Conservation (phyloP, 176 grass and related monocot species). For the Aegilops sharonensis region DNA sequence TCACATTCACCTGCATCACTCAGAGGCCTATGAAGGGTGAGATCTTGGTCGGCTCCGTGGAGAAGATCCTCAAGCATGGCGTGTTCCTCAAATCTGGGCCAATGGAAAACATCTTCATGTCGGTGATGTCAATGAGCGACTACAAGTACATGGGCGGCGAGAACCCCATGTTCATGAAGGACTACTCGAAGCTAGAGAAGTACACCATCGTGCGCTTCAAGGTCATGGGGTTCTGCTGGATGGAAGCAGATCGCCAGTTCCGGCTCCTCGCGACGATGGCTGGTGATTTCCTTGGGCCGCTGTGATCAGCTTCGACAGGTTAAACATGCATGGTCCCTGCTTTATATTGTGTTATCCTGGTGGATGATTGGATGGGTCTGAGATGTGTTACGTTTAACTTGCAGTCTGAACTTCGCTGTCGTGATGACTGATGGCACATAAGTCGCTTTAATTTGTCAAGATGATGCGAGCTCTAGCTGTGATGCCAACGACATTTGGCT, state of each 20-base stretch:
- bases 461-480: background rate
- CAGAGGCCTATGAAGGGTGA: slow-evolving; percentile 83
- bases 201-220: slow-evolving; percentile 64
- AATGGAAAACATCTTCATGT: slow-evolving; percentile 64
- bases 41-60: slow-evolving; percentile 54
- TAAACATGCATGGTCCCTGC: background rate
- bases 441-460: background rate
- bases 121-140: slow-evolving; percentile 56
- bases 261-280: slow-evolving; percentile 68
- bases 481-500: background rate
- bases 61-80: slow-evolving; percentile 79
- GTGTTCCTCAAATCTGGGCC: slow-evolving; percentile 84
- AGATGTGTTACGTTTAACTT: background rate
- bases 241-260: slow-evolving; percentile 81
- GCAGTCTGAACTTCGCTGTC: background rate
- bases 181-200: slow-evolving; percentile 72
- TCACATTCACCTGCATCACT: slow-evolving; percentile 66
- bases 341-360: slow-evolving; percentile 7
- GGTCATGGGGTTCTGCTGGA: slow-evolving; percentile 71
- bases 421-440: background rate
- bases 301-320: slow-evolving; percentile 38
- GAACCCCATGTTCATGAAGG: slow-evolving; percentile 62
- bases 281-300: slow-evolving; percentile 74
- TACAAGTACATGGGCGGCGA: slow-evolving; percentile 78
- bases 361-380: slow-evolving; percentile 19